Conservation (phyloP, 345 rosid species). For the Salix dunnii region DNA sequence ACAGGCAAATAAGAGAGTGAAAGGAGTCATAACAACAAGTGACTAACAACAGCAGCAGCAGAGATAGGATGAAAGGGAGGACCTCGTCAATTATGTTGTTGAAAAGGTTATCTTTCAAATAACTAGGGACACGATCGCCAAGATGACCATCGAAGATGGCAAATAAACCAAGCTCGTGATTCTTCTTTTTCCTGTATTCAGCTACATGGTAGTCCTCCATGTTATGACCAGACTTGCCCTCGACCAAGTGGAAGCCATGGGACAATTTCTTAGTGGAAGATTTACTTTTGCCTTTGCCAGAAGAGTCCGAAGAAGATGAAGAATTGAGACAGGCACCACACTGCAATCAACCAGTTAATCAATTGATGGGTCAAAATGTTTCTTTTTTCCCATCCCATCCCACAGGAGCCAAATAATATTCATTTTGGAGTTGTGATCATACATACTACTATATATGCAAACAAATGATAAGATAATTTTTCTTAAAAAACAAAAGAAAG, state of each 20-base stretch:
- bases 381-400: not conserved
- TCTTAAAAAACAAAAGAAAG: not conserved
- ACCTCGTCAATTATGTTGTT: constrained; percentile 53
- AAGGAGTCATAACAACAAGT: not conserved
- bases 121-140: constrained; percentile 55
- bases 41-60: not conserved
- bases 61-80: not conserved
- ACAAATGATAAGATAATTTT: not conserved
- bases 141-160: constrained; percentile 62
- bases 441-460: not conserved
- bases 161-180: constrained; percentile 51
- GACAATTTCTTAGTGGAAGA: constrained; percentile 31
- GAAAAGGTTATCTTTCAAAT: constrained; percentile 49
- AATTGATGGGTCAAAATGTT: too few species aligned
- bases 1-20: not conserved
- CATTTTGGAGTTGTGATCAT: not conserved
- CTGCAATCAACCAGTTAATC: constrained; percentile 19
- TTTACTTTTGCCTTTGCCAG: constrained; percentile 48
- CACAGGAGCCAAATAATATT: not conserved
- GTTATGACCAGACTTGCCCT: constrained; percentile 60
- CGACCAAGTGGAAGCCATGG: constrained; percentile 55
- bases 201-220: constrained; percentile 66
- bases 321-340: constrained; percentile 33
- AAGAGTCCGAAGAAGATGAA: constrained; percentile 22
- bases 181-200: constrained; percentile 40